Percentiles rank a stretch among this genome's conserved stretches.
phyloP scores from a whole-genome alignment of 2,329 filamentous ascomycete genomes.

The Orbilia ellipsospora region DNA sequence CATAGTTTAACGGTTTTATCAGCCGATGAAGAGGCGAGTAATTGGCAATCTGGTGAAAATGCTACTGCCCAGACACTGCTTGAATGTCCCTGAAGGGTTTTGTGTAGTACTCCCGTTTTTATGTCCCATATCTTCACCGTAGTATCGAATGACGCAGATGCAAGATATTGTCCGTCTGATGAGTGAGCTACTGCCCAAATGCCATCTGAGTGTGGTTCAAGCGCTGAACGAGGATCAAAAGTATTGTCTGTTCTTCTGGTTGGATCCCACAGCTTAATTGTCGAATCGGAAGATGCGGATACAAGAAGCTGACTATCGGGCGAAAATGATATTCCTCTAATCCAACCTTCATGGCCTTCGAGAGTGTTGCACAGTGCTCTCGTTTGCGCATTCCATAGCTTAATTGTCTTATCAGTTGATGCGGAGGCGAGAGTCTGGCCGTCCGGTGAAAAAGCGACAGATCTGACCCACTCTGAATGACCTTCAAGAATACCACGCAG shows the following conservation, averaged over 20 bases:
- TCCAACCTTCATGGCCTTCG: background rate
- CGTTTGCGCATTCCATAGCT: background rate
- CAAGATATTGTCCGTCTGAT: background rate
- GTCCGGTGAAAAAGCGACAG: background rate
- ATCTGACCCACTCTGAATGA: background rate
- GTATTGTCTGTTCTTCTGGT: background rate
- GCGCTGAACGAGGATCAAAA: background rate
- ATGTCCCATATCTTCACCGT: slow-evolving; percentile 69
- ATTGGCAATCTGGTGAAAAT: slow-evolving; percentile 12
- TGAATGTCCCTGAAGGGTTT: slow-evolving; percentile 71
- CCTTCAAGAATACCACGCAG: background rate
- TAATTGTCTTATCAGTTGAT: background rate
- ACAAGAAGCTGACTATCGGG: background rate
- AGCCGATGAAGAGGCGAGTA: too few relatives aligned
- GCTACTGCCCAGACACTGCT: background rate
- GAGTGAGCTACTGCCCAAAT: slow-evolving; percentile 2
- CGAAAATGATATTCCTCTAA: background rate
- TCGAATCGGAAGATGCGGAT: slow-evolving; percentile 1
- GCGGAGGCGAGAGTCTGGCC: background rate
- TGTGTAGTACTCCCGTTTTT: slow-evolving; percentile 78
- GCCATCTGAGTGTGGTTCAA: background rate
- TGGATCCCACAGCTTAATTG: slow-evolving; percentile 11
- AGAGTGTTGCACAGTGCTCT: background rate
- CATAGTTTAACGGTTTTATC: slow-evolving; percentile 5
- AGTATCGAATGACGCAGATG: slow-evolving; percentile 38